Conservation (phyloP, 345 rosid genomes). For the Corchorus olitorius region DNA sequence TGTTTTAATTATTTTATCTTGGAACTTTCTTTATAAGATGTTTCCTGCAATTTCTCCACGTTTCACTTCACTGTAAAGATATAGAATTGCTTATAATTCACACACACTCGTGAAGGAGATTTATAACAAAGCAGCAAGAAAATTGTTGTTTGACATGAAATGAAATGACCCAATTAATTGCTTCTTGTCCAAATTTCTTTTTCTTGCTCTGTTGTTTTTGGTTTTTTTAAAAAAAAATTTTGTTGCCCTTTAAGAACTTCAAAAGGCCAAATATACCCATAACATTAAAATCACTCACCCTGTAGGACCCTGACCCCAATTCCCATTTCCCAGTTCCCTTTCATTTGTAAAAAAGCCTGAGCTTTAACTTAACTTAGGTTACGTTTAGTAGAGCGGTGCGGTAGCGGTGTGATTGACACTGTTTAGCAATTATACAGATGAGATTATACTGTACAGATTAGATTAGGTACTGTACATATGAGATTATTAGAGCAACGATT, state of each 20-base stretch:
- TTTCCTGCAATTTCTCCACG: neutral
- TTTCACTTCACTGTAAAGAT: neutral
- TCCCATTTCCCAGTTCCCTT: neutral
- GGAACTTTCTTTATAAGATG: neutral
- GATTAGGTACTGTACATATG: too few relatives aligned
- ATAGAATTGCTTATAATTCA: neutral
- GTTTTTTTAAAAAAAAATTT: neutral
- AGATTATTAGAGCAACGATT: too few relatives aligned
- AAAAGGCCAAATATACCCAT: slow-evolving; percentile 39
- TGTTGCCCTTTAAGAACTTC: slow-evolving; percentile 40
- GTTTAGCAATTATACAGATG: too few relatives aligned
- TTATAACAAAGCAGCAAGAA: neutral
- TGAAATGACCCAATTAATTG: neutral
- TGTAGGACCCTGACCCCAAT: neutral
- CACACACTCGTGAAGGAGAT: neutral
- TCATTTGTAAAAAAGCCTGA: neutral
- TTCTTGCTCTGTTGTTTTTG: neutral
- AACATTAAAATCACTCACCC: slow-evolving; percentile 11
- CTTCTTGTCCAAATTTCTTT: neutral
- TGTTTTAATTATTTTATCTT: neutral
- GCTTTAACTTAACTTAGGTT: neutral
- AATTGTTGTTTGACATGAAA: neutral
- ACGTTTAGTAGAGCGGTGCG: neutral
- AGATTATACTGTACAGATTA: too few relatives aligned
- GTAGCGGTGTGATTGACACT: neutral